phyloP scores from a whole-genome alignment of 2,329 filamentous ascomycete genomes.

The Cercospora sp. region DNA sequence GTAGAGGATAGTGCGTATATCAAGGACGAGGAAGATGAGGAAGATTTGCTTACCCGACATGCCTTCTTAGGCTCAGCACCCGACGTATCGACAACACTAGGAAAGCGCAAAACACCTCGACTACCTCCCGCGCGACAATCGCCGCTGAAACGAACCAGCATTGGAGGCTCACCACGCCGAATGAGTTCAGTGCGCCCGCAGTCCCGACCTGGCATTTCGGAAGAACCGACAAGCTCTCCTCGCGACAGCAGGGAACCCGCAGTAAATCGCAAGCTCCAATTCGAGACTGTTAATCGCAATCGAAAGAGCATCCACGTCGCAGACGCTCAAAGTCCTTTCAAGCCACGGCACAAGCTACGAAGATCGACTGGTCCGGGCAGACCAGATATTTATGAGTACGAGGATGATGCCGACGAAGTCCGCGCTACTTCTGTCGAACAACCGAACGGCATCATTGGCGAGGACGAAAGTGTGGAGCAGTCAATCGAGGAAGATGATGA shows the following conservation, averaged over 20 bases:
- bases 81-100: slow-evolving; percentile 48
- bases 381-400: slow-evolving; percentile 28
- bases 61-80: slow-evolving; percentile 50
- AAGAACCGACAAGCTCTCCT: slow-evolving; percentile 21
- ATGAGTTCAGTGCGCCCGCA: slow-evolving; percentile 59
- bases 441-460: slow-evolving; percentile 18
- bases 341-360: slow-evolving; percentile 33
- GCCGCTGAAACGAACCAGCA: slow-evolving; percentile 65
- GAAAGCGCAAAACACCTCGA: slow-evolving; percentile 46
- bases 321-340: slow-evolving; percentile 37
- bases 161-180: slow-evolving; percentile 58
- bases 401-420: slow-evolving; percentile 21
- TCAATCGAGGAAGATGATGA: slow-evolving; percentile 26
- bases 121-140: slow-evolving; percentile 53
- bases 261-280: slow-evolving; percentile 38
- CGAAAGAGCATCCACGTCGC: slow-evolving; percentile 31
- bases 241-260: slow-evolving; percentile 26
- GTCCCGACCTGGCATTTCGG: slow-evolving; percentile 21
- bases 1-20: slow-evolving; percentile 59
- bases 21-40: background rate
- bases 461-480: slow-evolving; percentile 24
- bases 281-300: slow-evolving; percentile 31
- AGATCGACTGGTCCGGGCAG: slow-evolving; percentile 29
- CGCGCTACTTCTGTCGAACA: slow-evolving; percentile 22
- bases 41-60: slow-evolving; percentile 20